phyloP scores from a whole-genome alignment of 1,139 yeast genomes.

The Pichia inconspicua region DNA sequence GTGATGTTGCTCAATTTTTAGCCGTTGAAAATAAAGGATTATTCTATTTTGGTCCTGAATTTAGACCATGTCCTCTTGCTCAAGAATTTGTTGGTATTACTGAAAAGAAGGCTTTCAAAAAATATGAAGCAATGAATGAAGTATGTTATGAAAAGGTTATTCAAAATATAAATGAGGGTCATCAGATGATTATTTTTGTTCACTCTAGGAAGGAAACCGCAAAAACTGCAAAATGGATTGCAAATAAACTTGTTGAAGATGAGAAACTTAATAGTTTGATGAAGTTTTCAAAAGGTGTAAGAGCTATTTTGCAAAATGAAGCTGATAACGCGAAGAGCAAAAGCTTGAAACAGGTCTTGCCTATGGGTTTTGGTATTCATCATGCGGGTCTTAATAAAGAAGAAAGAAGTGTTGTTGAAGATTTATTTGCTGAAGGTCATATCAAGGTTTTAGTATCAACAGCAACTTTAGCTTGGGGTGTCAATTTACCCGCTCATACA shows the following conservation, averaged over 20 bases:
- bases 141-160: slow-evolving; percentile 79
- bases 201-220: slow-evolving; percentile 91
- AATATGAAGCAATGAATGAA: slow-evolving; percentile 77
- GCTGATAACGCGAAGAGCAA: slow-evolving; percentile 47
- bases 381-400: slow-evolving; percentile 82
- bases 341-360: slow-evolving; percentile 53
- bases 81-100: slow-evolving; percentile 86
- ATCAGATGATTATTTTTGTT: slow-evolving; percentile 83
- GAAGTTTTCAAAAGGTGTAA: slow-evolving; percentile 49
- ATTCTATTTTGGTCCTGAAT: slow-evolving; percentile 75
- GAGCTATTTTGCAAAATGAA: slow-evolving; percentile 58
- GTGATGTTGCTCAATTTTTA: slow-evolving; percentile 78
- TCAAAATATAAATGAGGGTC: slow-evolving; percentile 52
- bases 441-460: slow-evolving; percentile 81
- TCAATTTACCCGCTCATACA: slow-evolving; percentile 92
- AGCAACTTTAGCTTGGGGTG: slow-evolving; percentile 98
- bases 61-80: slow-evolving; percentile 86
- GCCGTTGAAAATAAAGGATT: slow-evolving; percentile 57
- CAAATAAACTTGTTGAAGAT: slow-evolving; percentile 52
- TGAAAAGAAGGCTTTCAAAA: slow-evolving; percentile 75
- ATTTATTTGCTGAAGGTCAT: slow-evolving; percentile 80
- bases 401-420: slow-evolving; percentile 77
- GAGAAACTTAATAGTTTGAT: slow-evolving; percentile 42
- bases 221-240: slow-evolving; percentile 71
- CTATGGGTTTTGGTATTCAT: slow-evolving; percentile 80